A percentile compares a stretch with the other conserved stretches of the same genome.
Evolutionary conservation across 2,329 filamentous ascomycete species (phyloP).

Genomic region (Arthrobotrys megalospora): DNA sequence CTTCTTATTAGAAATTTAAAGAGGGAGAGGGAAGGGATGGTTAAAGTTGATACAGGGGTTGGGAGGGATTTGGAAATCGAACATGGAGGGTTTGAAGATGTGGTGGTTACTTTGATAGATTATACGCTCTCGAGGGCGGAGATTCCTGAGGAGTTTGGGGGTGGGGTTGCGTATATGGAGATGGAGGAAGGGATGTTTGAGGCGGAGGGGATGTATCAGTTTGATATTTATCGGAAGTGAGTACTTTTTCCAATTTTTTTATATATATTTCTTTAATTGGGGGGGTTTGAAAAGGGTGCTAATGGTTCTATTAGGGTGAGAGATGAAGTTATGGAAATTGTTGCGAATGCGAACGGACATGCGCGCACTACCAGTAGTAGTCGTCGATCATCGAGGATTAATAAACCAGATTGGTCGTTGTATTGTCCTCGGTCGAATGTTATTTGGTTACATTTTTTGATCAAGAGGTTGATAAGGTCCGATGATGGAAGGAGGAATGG

Average conservation of each 20-base stretch:
- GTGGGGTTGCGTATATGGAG: constrained; percentile 46
- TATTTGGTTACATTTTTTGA: constrained; percentile 47
- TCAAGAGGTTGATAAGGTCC: constrained; percentile 29
- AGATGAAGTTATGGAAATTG: constrained; percentile 21
- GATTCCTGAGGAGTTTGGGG: constrained; percentile 31
- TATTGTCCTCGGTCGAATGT: constrained; percentile 48
- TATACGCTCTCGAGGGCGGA: constrained; percentile 53
- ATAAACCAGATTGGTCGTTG: constrained; percentile 44
- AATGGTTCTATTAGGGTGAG: constrained; percentile 24
- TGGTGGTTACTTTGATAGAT: constrained; percentile 49
- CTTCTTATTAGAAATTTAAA: constrained; percentile 37
- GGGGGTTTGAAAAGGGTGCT: background rate
- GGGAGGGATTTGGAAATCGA: constrained; percentile 34
- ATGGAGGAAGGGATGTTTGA: constrained; percentile 44
- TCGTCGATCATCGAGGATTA: constrained; percentile 27
- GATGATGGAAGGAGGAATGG: constrained; percentile 36
- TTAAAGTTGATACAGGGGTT: constrained; percentile 15
- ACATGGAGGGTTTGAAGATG: constrained; percentile 31
- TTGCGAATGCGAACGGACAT: background rate
- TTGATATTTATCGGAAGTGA: constrained; percentile 51
- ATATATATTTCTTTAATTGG: background rate
- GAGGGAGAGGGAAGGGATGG: constrained; percentile 21
- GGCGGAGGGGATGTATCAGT: constrained; percentile 44
- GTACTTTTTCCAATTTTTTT: background rate
- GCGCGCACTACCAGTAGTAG: background rate